Evolutionary conservation across 2,329 filamentous ascomycete species (phyloP), one percentile per base, ranked within the genome.

Genomic region (Phaeosphaeriaceae sp.): DNA sequence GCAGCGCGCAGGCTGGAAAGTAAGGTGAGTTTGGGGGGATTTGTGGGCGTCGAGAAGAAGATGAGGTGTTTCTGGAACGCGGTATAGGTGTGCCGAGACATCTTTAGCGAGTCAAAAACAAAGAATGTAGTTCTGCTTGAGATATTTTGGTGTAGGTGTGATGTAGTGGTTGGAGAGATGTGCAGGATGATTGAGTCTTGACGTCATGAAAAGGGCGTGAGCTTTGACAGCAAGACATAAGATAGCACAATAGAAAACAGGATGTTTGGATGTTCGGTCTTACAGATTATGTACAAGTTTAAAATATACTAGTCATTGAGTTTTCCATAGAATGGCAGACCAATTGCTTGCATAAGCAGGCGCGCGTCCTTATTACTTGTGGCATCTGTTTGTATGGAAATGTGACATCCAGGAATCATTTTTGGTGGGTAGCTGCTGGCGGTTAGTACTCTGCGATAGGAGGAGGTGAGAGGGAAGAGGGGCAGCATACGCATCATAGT

Each of bases 391-490:
- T 94, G 87, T 46, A 96, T 81, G 49, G 87, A 88, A 62, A 97
- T 84, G 65, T 94, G 85, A 71, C 87, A 89, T 70, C 92, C 92
- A 13, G 92, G 90, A 61, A 96, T 88, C 87, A 94, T 87, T 76
- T 83, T 84, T 4, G 83, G 79, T 3, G 83, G 83, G 61, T 86
- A 87, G 72, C 83, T 86, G 44, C 16, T 16, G 16, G 6, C 12
- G 16, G 36, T 64, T 29, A 66, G 57, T 16, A 32, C 26, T 8
- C 12, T n/a, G 16, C 17, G 15, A 15, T 11, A 6, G 8, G 26
- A 5, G 7, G 1, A 17, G 13, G 9, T n/a, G 4, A 7, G 38
- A 32, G 6, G 18, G 16, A 11, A 20, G 2, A 32, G 16, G 20
- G n/a, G 12, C 3, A 5, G 83, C 89, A 82, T 77, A 96, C 91